Base-by-base conservation (phyloP, 1,139 yeast species). In the Yamadazyma kanchanaburiensis region DNA sequence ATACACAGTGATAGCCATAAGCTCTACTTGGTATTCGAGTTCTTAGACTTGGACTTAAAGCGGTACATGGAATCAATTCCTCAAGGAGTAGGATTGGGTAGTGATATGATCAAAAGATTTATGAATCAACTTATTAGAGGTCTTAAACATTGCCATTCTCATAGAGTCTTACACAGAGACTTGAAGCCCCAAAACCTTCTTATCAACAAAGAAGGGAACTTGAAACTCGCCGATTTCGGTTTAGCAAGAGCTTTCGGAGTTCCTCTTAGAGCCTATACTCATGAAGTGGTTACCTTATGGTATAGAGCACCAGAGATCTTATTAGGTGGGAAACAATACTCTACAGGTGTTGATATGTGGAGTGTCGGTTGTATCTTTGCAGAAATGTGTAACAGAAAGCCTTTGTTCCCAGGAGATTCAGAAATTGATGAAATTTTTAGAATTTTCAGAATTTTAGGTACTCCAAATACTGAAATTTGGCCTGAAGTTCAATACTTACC, bases 321-420 rank as follows among this genome's bases (percentile, higher is more conserved):
- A 42, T 70, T 91, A 23, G 99, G 99, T 19, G 96, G 97, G 15
- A 87, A 94, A 45, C 97, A 91, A 58, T 91, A 91, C 59, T 86
- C 96, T 30, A 91, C 97, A 0, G 97, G 97, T 16, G 97, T 91
- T 29, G 99, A 91, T 56, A 88, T 94, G 82, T 91, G 99, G 99
- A 86, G 96, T 12, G 86, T 88, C 36, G 99, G 99, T 14, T 89
- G 97, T 58, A 91, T 91, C 35, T 91, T 94, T 62, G 98, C 97
- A 5, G 99, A 91, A 58, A 89, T 91, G 97, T 91, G 94, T 46
- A 87, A 89, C 52, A 73, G 98, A 40, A 87, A 87, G 58, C 97
- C 99, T 7, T 62, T 91, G 30, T 91, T 91, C 63, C 95, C 97
- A 2, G 99, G 98, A 18, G 98, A 91, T 58, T 86, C 96, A 11